Evolutionary conservation across 108 stramenopile genomes (phyloP).

Genomic region (Cyclotella cryptica): DNA sequence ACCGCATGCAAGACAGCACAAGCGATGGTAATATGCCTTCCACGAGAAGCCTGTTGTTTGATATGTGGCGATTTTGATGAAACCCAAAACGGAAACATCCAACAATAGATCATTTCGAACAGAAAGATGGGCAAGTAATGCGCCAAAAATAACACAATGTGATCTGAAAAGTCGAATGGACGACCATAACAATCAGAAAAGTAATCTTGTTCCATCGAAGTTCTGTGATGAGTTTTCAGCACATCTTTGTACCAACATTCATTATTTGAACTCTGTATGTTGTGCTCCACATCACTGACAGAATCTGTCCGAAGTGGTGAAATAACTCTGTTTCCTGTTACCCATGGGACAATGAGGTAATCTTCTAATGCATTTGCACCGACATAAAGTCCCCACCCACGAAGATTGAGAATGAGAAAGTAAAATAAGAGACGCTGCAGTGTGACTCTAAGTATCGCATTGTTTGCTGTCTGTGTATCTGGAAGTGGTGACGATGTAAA

Average conservation of each 20-base stretch:
- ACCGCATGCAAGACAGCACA: slow-evolving; percentile 41
- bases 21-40: neutral
- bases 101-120: slow-evolving; percentile 64
- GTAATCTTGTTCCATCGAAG: slow-evolving; percentile 24
- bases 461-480: neutral
- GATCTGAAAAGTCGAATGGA: slow-evolving; percentile 88
- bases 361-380: slow-evolving; percentile 71
- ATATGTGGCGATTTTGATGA: neutral
- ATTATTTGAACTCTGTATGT: slow-evolving; percentile 19
- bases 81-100: slow-evolving; percentile 61
- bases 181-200: slow-evolving; percentile 66
- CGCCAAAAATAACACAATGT: slow-evolving; percentile 82
- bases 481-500: neutral
- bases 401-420: slow-evolving; percentile 66
- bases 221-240: slow-evolving; percentile 52
- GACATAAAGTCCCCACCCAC: slow-evolving; percentile 73
- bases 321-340: slow-evolving; percentile 30
- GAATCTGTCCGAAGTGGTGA: slow-evolving; percentile 38
- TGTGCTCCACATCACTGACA: slow-evolving; percentile 41
- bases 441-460: slow-evolving; percentile 9
- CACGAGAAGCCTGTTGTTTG: slow-evolving; percentile 7
- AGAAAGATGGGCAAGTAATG: slow-evolving; percentile 76
- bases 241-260: slow-evolving; percentile 73
- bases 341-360: slow-evolving; percentile 38
- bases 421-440: slow-evolving; percentile 62